phyloP scores from a whole-genome alignment of 805 yeast species.

The Saccharomycopsis schoenii region DNA sequence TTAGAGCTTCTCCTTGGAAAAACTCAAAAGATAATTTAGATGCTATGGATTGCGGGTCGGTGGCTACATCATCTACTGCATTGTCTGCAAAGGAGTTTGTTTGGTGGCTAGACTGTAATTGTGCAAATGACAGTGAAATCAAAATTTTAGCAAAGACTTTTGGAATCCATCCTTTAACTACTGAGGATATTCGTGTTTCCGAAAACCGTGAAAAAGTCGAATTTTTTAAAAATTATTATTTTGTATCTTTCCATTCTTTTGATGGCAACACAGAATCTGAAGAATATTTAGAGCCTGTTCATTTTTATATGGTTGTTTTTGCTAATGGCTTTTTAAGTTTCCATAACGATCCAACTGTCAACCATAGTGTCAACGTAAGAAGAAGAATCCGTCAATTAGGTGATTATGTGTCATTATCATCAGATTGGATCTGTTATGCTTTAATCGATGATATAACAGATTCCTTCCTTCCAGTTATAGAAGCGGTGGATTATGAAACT shows the following conservation, averaged over 20 bases:
- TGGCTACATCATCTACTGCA: background rate
- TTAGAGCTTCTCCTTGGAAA: slow-evolving; percentile 1
- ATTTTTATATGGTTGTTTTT: slow-evolving; percentile 52
- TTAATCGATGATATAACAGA: slow-evolving; percentile 58
- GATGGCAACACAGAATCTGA: slow-evolving; percentile 76
- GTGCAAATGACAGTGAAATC: slow-evolving; percentile 95
- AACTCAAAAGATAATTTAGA: background rate
- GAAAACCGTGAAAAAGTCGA: slow-evolving; percentile 97
- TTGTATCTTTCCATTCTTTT: slow-evolving; percentile 94
- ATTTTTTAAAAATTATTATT: slow-evolving; percentile 78
- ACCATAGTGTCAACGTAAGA: slow-evolving; percentile 51
- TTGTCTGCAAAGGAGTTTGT: slow-evolving; percentile 39
- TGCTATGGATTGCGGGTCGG: background rate
- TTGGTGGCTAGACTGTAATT: slow-evolving; percentile 91
- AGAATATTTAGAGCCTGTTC: slow-evolving; percentile 68
- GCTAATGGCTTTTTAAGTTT: slow-evolving; percentile 49
- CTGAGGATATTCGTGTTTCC: slow-evolving; percentile 94
- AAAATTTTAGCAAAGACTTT: slow-evolving; percentile 84
- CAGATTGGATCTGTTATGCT: slow-evolving; percentile 63
- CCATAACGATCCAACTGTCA: slow-evolving; percentile 50
- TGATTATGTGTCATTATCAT: slow-evolving; percentile 48
- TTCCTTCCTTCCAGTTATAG: slow-evolving; percentile 52
- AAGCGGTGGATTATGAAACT: slow-evolving; percentile 50
- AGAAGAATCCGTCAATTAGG: slow-evolving; percentile 54
- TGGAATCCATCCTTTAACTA: slow-evolving; percentile 95